Base-by-base conservation (phyloP, 805 yeast species). In the Ogataea corticis region DNA sequence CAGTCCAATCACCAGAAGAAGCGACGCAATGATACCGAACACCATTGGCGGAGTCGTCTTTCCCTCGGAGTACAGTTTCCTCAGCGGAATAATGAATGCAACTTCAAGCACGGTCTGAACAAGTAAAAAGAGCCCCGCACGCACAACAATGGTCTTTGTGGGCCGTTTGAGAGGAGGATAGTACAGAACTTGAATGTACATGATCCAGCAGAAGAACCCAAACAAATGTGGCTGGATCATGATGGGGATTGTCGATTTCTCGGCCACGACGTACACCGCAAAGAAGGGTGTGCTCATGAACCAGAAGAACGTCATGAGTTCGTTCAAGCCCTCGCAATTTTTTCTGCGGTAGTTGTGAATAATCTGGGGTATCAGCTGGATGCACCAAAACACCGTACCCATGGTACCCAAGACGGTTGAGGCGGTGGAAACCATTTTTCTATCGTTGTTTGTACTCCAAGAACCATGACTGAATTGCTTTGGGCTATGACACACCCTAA, bases 361-460 rank as follows among this genome's bases (percentile, higher is more conserved):
- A 42, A 83, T 73, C 38, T 65, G 98, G 0, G 98, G 98, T 1
- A 87, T 72, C 41, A 92, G 69, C 67, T 92, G 98, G 50, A 92
- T 72, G 64, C 98, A 92, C 97, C 97, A 92, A 45, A 87, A 72
- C 2, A 92, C 83, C 0, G 98, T 92, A 2, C 97, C 98, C 2
- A 87, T 73, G 9, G 96, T 91, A 3, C 90, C 95, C 45, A 89
- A 72, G 1, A 85, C 87, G 39, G 87, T 88, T 13, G 88, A 79
- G 0, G 86, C 87, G 3, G 73, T 12, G 31, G 7, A 7, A 7
- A 13, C 14, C 31, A n/a, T 28, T 28, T 28, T 28, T 28, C 11
- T 28, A 11, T 28, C 5, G 31, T 28, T 28, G 14, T 21, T 9
- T 9, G 9, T 6, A 21, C 25, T 6, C 9, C 25, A 21, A 5